A percentile compares a stretch with the other conserved stretches of the same genome.
phyloP scores from a whole-genome alignment of 2,329 filamentous ascomycete genomes.

The Penicillium sp. region DNA sequence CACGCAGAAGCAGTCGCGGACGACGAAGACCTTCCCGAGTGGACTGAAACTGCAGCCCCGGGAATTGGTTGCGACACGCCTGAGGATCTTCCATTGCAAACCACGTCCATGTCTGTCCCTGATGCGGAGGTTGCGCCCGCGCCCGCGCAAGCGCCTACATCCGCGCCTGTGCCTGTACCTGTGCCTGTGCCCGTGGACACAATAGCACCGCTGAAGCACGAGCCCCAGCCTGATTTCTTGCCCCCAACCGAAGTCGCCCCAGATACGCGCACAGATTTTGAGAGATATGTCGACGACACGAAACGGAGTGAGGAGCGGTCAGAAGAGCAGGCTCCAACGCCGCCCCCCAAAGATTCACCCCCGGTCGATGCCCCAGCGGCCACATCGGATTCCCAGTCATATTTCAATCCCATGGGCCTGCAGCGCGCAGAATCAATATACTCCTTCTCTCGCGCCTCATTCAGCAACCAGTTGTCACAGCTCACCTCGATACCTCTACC shows the following conservation, averaged over 20 bases:
- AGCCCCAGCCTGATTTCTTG: not conserved
- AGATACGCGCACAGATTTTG: conserved; percentile 34
- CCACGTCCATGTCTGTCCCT: not conserved
- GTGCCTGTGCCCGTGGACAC: conserved; percentile 13
- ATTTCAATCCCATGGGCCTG: conserved; percentile 42
- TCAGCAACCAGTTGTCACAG: conserved; percentile 87
- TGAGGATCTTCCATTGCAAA: no score
- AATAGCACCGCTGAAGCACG: conserved; percentile 2
- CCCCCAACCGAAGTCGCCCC: conserved; percentile 12
- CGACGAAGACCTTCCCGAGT: conserved; percentile 8
- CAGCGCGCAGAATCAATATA: conserved; percentile 80
- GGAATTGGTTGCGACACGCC: not conserved
- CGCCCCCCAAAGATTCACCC: conserved; percentile 34
- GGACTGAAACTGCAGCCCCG: conserved; percentile 3
- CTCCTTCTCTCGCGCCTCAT: conserved; percentile 84
- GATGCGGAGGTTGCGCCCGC: conserved; percentile 5
- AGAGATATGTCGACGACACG: conserved; percentile 39
- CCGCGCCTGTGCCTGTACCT: conserved; percentile 22
- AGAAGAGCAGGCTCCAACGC: conserved; percentile 24
- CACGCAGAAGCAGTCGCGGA: conserved; percentile 15
- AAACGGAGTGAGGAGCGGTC: conserved; percentile 26
- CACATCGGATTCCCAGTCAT: conserved; percentile 35
- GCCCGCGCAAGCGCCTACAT: conserved; percentile 22
- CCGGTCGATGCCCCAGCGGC: conserved; percentile 21
- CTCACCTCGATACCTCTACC: conserved; percentile 86